Base-by-base conservation (phyloP, 371 early-diverging fungal species). In the Apophysomyces ossiformis region DNA sequence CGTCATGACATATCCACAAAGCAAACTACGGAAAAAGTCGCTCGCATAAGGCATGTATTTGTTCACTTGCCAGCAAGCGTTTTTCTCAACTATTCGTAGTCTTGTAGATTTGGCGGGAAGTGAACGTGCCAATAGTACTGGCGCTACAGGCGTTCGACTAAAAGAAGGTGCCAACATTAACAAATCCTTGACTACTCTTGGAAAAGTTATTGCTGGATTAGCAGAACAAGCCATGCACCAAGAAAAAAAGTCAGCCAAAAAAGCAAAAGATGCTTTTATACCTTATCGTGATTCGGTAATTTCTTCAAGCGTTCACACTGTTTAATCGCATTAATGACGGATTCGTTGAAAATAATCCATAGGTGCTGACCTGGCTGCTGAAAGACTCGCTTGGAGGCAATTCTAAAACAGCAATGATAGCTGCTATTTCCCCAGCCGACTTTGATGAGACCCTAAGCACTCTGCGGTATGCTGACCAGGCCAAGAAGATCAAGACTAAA, bases 131-230 rank as follows among this genome's bases (percentile, higher is more conserved):
- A 90, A 94, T 57, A 90, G 95, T 57, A 99, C 99, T 0, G 96
- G 97, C 46, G 98, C 97, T 4, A 94, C 96, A 16, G 99, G 99
- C 15, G 85, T 84, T n/a, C 88, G 99, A 9, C 78, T 99, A 18
- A 98, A 97, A 74, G 99, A 99, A 83, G 99, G 99, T n/a, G 95
- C 96, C 35, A 93, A 95, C 65, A 99, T 99, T 74, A 99, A 99
- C 85, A 91, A 90, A 71, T 95, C 95, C 2, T 82, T 99, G 8
- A 93, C 95, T 36, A 88, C 96, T 0, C 85, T 99, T 1, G 99
- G 99, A 13, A 99, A 97, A 67, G 99, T 99, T 16, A 99, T 99
- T 65, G 90, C 92, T 11, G 94, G 95, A 36, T 82, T 99, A 38
- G 95, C 96, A 5, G 95, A 95, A 58, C 87, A 85, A 61, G 86